Evolutionary conservation across 2,329 filamentous ascomycete genomes (phyloP), one percentile per base, ranked within the genome.

Genomic region (Aspergillus vadensis): DNA sequence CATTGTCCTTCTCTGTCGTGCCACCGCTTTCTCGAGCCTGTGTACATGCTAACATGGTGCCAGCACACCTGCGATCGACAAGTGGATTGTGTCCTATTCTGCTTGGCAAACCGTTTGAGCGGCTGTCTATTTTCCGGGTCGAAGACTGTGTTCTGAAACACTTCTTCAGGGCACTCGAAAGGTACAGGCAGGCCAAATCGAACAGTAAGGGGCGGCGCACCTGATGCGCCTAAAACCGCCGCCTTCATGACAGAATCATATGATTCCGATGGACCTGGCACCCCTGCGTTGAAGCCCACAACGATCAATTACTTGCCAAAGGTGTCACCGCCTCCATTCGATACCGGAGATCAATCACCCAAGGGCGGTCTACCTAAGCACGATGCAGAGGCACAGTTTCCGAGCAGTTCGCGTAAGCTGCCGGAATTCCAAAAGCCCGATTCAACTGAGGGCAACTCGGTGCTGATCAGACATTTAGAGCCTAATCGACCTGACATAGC

Each of bases 401-500:
- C 65, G 57, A 69, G 69, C 57, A 65, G 69, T 71, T 71, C 74
- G 66, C 72, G 74, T 75, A 76, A 77, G 72, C 69, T 67, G 62
- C 70, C 65, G 63, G 66, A 54, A 50, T 38, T 65, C 60, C 62
- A 69, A 61, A 70, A 67, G 65, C 64, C 69, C 55, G 72, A 72
- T 63, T 84, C 85, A 71, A 86, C 84, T 68, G 87, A 90, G 82
- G 85, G 69, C 67, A 68, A 71, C 63, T 64, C 82, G 67, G 86
- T 91, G 65, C 81, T 94, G 74, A 82, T 94, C 64, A 77, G 80
- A 59, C 81, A 83, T 73, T 82, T 93, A 79, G 85, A 81, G 70
- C 86, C 87, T 69, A 86, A 86, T 70, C 81, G 81, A 66, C 86
- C 85, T 54, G 87, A 92, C 54, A 84, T 91, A 70, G 87, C 88